These are phyloP conservation scores for Cucurbita argyrosperma DNA, from an alignment of 306 rosid genomes.

Conservation along the genomic window DNA sequence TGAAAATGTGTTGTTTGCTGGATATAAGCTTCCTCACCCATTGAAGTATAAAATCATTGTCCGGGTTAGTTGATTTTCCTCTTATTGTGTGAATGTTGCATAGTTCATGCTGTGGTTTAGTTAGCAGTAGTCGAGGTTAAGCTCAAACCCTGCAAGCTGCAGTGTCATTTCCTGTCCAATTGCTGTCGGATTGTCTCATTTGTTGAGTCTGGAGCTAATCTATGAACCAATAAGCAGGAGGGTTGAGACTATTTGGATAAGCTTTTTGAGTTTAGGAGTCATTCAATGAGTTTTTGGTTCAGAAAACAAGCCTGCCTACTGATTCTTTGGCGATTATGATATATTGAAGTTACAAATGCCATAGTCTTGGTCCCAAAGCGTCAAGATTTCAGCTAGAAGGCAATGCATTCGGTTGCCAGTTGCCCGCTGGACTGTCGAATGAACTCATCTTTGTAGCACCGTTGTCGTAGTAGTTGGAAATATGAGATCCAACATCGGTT, in stretches of 20 bases:
- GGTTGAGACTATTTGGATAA: neutral
- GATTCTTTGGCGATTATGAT: neutral
- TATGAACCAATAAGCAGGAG: neutral
- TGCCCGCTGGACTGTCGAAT: neutral
- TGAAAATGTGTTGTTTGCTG: conserved; percentile 74
- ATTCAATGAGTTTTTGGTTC: neutral
- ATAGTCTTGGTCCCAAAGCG: neutral
- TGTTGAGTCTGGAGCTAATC: neutral
- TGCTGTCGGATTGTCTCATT: neutral
- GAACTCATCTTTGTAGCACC: neutral
- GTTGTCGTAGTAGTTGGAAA: neutral
- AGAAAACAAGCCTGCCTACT: neutral
- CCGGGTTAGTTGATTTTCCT: conserved; percentile 39
- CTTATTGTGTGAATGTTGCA: neutral
- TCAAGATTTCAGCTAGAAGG: neutral
- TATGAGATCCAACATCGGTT: neutral
- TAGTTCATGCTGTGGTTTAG: neutral
- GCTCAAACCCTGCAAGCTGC: neutral
- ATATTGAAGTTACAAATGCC: neutral
- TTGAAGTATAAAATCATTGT: conserved; percentile 80
- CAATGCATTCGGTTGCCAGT: neutral
- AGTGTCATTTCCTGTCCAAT: neutral
- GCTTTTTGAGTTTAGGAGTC: neutral
- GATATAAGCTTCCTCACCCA: conserved; percentile 97
- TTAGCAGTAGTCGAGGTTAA: neutral